Evolutionary conservation across 2,329 filamentous ascomycete species (phyloP).

Genomic region (Ophiocordyceps polyrhachis-furcata): DNA sequence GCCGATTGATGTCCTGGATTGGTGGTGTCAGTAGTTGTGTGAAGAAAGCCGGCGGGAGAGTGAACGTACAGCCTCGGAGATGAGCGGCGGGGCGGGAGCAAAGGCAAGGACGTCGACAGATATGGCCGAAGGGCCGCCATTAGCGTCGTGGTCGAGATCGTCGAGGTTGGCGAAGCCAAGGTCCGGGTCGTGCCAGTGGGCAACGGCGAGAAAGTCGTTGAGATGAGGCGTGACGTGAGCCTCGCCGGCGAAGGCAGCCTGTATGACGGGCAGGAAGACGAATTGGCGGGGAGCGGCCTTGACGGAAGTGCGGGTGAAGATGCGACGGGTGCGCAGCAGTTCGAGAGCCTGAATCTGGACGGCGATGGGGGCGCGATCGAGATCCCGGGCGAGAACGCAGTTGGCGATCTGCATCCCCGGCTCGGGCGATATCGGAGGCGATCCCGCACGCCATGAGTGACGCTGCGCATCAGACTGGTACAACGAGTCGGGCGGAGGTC

Average conservation of each 20-base stretch:
- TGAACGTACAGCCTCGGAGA: constrained; percentile 23
- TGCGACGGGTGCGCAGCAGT: constrained; percentile 61
- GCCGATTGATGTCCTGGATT: constrained; percentile 32
- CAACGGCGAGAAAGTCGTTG: constrained; percentile 76
- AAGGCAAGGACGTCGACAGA: not conserved
- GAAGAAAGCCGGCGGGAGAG: not conserved
- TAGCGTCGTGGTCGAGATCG: constrained; percentile 2
- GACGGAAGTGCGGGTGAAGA: constrained; percentile 57
- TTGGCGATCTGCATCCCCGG: constrained; percentile 44
- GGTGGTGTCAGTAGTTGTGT: constrained; percentile 3
- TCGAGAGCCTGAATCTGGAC: constrained; percentile 69
- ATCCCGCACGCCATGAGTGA: not conserved
- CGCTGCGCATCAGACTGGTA: not conserved
- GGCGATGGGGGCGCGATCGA: constrained; percentile 52
- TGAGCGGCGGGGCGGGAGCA: constrained; percentile 12
- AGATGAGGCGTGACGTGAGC: constrained; percentile 36
- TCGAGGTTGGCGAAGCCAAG: constrained; percentile 54
- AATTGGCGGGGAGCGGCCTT: constrained; percentile 62
- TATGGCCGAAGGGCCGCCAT: not conserved
- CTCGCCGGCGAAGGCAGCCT: constrained; percentile 24
- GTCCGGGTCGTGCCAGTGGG: constrained; percentile 58
- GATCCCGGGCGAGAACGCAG: constrained; percentile 62
- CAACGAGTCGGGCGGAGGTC: constrained; percentile 1
- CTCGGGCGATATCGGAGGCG: constrained; percentile 2
- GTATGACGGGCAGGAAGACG: constrained; percentile 58